Conservation (phyloP, 768 basidiomycete genomes). For the Collybia nuda region DNA sequence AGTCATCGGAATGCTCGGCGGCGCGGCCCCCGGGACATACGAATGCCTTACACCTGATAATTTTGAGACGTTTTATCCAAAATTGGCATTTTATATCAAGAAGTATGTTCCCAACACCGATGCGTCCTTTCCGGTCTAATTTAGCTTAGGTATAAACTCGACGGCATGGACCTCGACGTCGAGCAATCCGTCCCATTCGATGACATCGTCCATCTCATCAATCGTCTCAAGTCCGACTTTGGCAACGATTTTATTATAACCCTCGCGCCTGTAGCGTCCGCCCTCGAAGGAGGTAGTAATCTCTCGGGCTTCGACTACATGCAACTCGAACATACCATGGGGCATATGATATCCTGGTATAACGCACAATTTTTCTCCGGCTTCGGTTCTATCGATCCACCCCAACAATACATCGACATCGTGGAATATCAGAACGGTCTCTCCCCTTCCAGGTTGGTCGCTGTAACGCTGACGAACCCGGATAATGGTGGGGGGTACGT, state of each 20-base stretch:
- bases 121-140: too few species aligned
- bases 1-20: conserved; percentile 24
- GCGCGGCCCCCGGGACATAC: conserved; percentile 21
- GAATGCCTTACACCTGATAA: conserved; percentile 9
- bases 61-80: conserved; percentile 20
- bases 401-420: conserved; percentile 19
- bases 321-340: conserved; percentile 12
- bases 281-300: conserved; percentile 18
- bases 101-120: too few species aligned
- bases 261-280: conserved; percentile 21
- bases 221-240: conserved; percentile 20
- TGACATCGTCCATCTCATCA: conserved; percentile 9
- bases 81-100: too few species aligned
- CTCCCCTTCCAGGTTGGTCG: conserved; percentile 17
- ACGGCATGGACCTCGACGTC: conserved; percentile 27
- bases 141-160: conserved; percentile 7
- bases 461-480: conserved; percentile 19
- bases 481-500: conserved; percentile 19
- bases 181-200: conserved; percentile 16
- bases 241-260: conserved; percentile 24
- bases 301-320: conserved; percentile 25
- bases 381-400: conserved; percentile 19
- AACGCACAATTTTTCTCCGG: conserved; percentile 26
- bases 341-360: conserved; percentile 18
- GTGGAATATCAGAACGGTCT: conserved; percentile 10